These are phyloP conservation scores for Metschnikowia corniflorae DNA, from an alignment of 805 yeast species.

Conservation along the genomic window DNA sequence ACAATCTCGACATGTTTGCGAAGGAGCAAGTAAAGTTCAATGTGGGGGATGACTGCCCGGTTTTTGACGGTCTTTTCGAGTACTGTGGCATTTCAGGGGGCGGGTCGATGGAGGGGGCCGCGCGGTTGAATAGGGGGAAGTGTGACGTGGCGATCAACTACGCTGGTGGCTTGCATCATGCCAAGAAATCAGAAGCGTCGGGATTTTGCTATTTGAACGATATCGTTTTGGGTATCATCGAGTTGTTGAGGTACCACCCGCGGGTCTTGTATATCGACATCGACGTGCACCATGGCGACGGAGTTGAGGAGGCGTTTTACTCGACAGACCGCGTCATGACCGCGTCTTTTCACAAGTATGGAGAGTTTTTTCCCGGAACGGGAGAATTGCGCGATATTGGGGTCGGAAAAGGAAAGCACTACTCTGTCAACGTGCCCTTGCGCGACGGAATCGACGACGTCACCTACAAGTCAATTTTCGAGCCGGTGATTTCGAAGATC, in stretches of 20 bases:
- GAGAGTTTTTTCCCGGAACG: constrained; percentile 91
- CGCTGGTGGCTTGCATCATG: constrained; percentile 93
- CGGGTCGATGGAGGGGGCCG: constrained; percentile 87
- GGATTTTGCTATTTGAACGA: constrained; percentile 92
- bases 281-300: constrained; percentile 93
- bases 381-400: constrained; percentile 85
- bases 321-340: constrained; percentile 91
- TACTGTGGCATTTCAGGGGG: constrained; percentile 81
- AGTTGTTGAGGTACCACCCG: constrained; percentile 76
- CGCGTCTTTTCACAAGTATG: constrained; percentile 86
- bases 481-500: constrained; percentile 76
- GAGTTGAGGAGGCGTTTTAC: constrained; percentile 92
- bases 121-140: constrained; percentile 73
- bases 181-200: constrained; percentile 83
- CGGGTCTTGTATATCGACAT: constrained; percentile 85
- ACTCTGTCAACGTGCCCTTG: constrained; percentile 80
- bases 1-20: constrained; percentile 79
- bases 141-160: constrained; percentile 91
- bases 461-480: constrained; percentile 78
- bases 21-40: constrained; percentile 90
- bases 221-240: constrained; percentile 79
- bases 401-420: constrained; percentile 78
- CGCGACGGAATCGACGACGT: constrained; percentile 94
- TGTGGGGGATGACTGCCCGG: constrained; percentile 86
- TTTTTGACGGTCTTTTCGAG: constrained; percentile 73